Evolutionary conservation across 177 flowering plant species (phyloP), one percentile per base, ranked within the genome.

Genomic region (Tripterygium wilfordii): DNA sequence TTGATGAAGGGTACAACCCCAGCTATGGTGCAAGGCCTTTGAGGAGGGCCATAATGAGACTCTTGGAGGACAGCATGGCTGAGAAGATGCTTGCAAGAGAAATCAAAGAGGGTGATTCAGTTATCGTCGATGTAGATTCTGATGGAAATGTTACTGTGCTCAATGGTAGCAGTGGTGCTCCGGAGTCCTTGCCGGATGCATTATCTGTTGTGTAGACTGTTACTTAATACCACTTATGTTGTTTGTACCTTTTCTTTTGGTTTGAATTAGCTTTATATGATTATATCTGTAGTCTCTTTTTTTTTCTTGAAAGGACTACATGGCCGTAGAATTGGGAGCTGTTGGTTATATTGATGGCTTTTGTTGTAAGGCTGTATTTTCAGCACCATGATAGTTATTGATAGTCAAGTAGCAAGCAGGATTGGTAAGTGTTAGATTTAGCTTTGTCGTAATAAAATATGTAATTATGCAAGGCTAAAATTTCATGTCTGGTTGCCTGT

Each of bases 21-120:
- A 77, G 82, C 60, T 82, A 82, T 46, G 89, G 89, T 1, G 85
- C 89, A 1, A 65, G 98, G 60, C 98, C 96, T 1, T 60, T 91
- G 47, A 66, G 98, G 66, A 73, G 98, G 51, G 98, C 95, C 10
- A 88, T 91, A 31, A 85, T 88, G 98, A 73, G 95, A 32, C 79
- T 91, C 1, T 51, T 91, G 65, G 98, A 91, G 65, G 98, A 91
- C 54, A 74, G 85, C 67, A 75, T 91, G 88, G 98, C 98, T 2
- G 98, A 88, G 64, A 88, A 85, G 67, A 91, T 91, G 96, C 88
- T 91, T 28, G 60, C 88, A 0, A 54, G 95, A 4, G 95, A 88
- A 47, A 83, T 91, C 51, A 88, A 80, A 51, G 94, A 83, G 48
- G 98, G 95, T 6, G 98, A 91, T 53, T 85, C 96, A 0, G 96